phyloP scores from a whole-genome alignment of 1,284 basidiomycete species.

The Kwoniella shivajii region DNA sequence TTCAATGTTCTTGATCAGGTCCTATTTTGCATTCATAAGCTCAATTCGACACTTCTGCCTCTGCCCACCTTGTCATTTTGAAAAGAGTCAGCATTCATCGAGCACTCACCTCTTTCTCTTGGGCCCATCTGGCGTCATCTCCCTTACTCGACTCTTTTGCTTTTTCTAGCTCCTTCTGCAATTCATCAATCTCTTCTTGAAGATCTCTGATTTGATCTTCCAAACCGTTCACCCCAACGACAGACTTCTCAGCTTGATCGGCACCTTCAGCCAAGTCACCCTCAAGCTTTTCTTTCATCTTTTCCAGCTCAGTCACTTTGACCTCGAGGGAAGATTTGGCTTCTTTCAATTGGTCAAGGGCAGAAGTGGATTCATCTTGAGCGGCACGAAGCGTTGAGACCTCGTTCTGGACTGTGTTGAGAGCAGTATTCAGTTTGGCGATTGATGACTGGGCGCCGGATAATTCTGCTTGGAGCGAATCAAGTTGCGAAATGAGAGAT shows the following conservation, averaged over 20 bases:
- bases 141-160: slow-evolving; percentile 9
- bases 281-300: slow-evolving; percentile 19
- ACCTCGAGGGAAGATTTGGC: slow-evolving; percentile 11
- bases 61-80: no score
- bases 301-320: slow-evolving; percentile 20
- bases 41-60: no score
- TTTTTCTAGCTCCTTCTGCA: slow-evolving; percentile 19
- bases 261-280: slow-evolving; percentile 29
- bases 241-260: slow-evolving; percentile 32
- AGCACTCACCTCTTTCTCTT: slow-evolving; percentile 13
- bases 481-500: slow-evolving; percentile 10
- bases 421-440: not conserved
- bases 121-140: slow-evolving; percentile 1
- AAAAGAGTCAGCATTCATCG: no score
- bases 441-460: slow-evolving; percentile 5
- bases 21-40: slow-evolving; percentile 3
- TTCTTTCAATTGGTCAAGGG: not conserved
- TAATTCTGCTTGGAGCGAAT: slow-evolving; percentile 22
- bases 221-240: slow-evolving; percentile 11
- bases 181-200: slow-evolving; percentile 27
- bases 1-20: slow-evolving; percentile 20
- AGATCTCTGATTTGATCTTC: slow-evolving; percentile 25
- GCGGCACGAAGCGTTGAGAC: slow-evolving; percentile 1
- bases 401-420: slow-evolving; percentile 6
- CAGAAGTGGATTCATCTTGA: not conserved